Base-by-base conservation (phyloP, 1,284 basidiomycete genomes). In the Sparassis latifolia region DNA sequence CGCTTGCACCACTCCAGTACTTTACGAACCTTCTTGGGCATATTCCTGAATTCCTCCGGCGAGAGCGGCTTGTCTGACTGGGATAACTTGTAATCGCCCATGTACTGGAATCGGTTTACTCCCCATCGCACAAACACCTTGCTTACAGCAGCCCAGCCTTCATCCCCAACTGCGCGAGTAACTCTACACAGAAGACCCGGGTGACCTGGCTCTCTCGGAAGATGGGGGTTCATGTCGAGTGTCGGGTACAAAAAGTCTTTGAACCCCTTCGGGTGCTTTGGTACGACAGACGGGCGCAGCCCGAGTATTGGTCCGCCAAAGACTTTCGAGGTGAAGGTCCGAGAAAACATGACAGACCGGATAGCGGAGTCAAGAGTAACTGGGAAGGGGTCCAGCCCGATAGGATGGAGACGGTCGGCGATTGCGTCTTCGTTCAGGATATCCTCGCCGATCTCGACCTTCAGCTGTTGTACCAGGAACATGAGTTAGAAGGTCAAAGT, bases 61-160 rank as follows among this genome's bases (percentile, higher is more conserved):
- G 56, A 48, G 7, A 64, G 39, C 5, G 58, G 40, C 4, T 42
- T 33, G 5, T 48, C 38, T 6, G 10, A 37, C 7, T 6, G 35
- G 2, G 41, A 33, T 27, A 58, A 32, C 39, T 48, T 45, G 37
- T 63, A 64, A 29, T 61, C 55, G 2, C 62, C 62, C 30, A 62
- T 33, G 46, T 64, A 64, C 42, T 44, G 50, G 39, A 47, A 59
- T n/a, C 49, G 10, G 1, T 29, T 33, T 4, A 44, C 32, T 2
- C 48, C 27, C 5, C 55, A 32, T 4, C 55, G 35, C 6, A 62
- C 52, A 4, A 63, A 50, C 10, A 60, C 39, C 49, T 50, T 52
- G 37, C 56, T 30, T 7, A 7, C 43, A 31, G 10, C 40, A 10
- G 35, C 7, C 38, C 39, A 7, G 10, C 39, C 30, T 50, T 47